Base-by-base conservation (phyloP, 345 rosid genomes). In the Eucalyptus curtisii region DNA sequence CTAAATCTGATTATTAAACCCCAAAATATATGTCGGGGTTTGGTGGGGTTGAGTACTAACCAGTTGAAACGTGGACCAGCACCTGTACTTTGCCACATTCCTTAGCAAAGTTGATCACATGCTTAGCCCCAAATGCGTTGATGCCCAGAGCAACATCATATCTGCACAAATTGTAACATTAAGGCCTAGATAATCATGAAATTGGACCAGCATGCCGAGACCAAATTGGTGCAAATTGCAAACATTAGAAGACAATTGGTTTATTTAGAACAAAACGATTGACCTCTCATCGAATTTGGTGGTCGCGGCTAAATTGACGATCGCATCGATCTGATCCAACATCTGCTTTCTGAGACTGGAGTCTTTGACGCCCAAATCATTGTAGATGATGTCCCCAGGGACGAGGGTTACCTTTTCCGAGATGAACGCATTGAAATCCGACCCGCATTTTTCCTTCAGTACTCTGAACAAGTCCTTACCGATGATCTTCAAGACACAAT, bases 21-120 rank as follows among this genome's bases (percentile, higher is more conserved):
- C 27, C 7, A 71, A 71, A 71, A 71, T 71, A 33, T 33, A 19
- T 10, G 81, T 19, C 3, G 45, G 45, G 24, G 25, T 14, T 20
- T 57, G 4, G n/a, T n/a, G 22, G 30, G 13, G 11, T 49, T 37
- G 61, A 44, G 24, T 16, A 86, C 91, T 68, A 52, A 97, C 97
- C 98, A 9, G 97, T 97, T 71, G 99, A 95, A 13, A 94, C 92
- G 55, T 96, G 96, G 87, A 93, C 90, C 45, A 94, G 91, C 3
- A 95, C 88, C 84, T 91, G 87, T 14, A 91, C 44, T 22, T 94
- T 92, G 49, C 47, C 24, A 86, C 98, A 95, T 86, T 82, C 27
- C 89, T 94, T 95, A 6, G 90, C 93, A n/a, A 96, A 95, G 66
- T 91, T 88, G 80, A 95, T 24, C 19, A 93, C 92, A 91, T 94